Conservation (phyloP, 805 yeast genomes). For the Zygosaccharomyces bailii region DNA sequence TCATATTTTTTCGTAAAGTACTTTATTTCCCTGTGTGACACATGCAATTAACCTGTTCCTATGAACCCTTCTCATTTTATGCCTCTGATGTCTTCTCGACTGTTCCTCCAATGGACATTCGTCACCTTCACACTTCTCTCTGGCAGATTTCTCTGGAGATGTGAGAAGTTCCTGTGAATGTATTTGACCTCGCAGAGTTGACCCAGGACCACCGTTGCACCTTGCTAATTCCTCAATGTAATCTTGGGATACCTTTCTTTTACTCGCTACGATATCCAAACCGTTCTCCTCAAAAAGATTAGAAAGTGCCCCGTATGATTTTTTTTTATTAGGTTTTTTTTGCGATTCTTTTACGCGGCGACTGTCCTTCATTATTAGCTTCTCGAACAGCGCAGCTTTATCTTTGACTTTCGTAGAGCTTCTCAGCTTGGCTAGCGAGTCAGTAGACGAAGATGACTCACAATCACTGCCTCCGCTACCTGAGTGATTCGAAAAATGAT, state of each 20-base stretch:
- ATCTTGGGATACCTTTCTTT: conserved; percentile 23
- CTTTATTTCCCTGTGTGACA: conserved; percentile 26
- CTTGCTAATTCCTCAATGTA: conserved; percentile 24
- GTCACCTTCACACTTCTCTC: too few species aligned
- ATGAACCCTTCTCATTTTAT: conserved; percentile 13
- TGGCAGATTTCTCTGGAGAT: too few species aligned
- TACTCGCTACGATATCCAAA: not conserved
- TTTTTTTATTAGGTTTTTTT: conserved; percentile 11
- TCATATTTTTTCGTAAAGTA: conserved; percentile 26
- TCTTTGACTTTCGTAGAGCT: conserved; percentile 34
- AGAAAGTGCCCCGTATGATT: conserved; percentile 15
- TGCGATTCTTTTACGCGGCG: conserved; percentile 1
- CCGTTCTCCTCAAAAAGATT: conserved; percentile 2
- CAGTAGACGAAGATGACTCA: conserved; percentile 19
- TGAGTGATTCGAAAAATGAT: conserved; percentile 15
- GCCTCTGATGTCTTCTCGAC: conserved; percentile 4
- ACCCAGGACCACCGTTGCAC: conserved; percentile 7
- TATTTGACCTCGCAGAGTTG: not conserved
- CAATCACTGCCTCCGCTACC: conserved; percentile 9
- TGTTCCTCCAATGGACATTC: not conserved
- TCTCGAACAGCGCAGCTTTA: conserved; percentile 34
- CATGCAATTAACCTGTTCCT: conserved; percentile 26
- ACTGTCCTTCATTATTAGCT: conserved; percentile 19
- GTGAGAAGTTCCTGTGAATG: not conserved
- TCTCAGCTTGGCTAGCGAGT: conserved; percentile 28